These are phyloP conservation scores for Paraphysoderma sedebokerense DNA, from an alignment of 371 early-diverging fungal species.

Conservation along the genomic window DNA sequence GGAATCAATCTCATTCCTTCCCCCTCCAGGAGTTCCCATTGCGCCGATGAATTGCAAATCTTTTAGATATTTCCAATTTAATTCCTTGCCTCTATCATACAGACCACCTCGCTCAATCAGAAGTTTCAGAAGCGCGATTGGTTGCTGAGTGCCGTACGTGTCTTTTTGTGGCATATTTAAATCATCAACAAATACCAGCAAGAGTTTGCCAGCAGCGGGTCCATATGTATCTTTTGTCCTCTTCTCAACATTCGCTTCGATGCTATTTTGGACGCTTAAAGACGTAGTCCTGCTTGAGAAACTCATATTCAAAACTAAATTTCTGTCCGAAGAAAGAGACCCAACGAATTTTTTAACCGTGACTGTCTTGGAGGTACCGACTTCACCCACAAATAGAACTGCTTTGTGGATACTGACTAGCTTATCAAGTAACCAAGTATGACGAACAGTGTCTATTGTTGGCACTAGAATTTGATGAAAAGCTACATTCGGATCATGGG, in stretches of 20 bases:
- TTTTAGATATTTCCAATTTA: constrained; percentile 33
- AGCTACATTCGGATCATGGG: constrained; percentile 18
- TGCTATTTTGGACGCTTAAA: constrained; percentile 29
- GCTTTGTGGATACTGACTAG: constrained; percentile 22
- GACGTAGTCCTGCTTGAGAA: constrained; percentile 32
- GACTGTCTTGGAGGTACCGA: constrained; percentile 36
- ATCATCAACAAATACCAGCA: constrained; percentile 35
- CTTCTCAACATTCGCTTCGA: constrained; percentile 38
- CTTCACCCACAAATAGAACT: constrained; percentile 30
- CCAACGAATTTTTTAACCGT: constrained; percentile 29
- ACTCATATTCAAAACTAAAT: constrained; percentile 27
- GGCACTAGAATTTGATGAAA: constrained; percentile 36
- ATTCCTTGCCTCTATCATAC: constrained; percentile 32
- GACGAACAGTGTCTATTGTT: constrained; percentile 32
- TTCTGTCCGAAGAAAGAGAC: constrained; percentile 22
- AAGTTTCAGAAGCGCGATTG: constrained; percentile 30
- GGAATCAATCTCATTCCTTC: constrained; percentile 34
- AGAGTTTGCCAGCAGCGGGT: constrained; percentile 26
- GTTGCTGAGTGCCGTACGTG: constrained; percentile 40
- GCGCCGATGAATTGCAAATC: constrained; percentile 30
- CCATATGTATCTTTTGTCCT: constrained; percentile 41
- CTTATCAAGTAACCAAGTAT: constrained; percentile 33
- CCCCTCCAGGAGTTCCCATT: constrained; percentile 41
- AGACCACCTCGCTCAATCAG: constrained; percentile 30
- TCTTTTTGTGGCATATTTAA: constrained; percentile 39